Base-by-base conservation (phyloP, 768 basidiomycete genomes). In the Pleurotus tuber-regium region DNA sequence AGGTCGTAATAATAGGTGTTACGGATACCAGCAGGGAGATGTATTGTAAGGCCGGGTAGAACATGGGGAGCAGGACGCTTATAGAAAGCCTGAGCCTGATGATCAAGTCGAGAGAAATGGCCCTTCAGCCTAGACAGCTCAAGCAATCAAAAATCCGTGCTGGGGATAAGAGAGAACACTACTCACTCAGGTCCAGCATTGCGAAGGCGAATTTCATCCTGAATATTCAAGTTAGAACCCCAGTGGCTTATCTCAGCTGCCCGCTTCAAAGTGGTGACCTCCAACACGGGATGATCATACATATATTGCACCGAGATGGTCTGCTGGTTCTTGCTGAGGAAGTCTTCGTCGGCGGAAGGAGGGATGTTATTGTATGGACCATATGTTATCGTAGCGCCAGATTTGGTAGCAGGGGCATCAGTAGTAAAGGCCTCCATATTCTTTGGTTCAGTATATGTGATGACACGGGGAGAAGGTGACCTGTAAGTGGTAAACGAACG, bases 171-270 rank as follows among this genome's bases (percentile, higher is more conserved):
- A 10, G 12, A 21, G 30, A 33, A 47, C 19, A 51, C 25, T 16
- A 80, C 92, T 70, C 63, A 98, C 96, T 70, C 69, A 10, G 97
- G 93, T 3, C 96, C 97, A 53, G 85, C 87, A 63, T 99, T 99
- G 66, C 80, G 78, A n/a, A 99, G 71, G 52, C 78, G 64, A 54
- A 97, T 82, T 28, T 89, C 80, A 69, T 99, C 94, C 66, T 98
- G 83, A 25, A 95, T 87, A 62, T 98, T 97, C 30, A 99, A 65
- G 66, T 97, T 97, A 35, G 84, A 83, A 28, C 96, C 95, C 97
- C 96, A 98, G 64, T 98, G 96, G 57, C 93, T 96, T 57, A 99
- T 84, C 70, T 99, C 96, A 1, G 86, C 92, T 0, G 77, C 61
- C 43, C 97, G 84, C 54, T 81, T 77, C 26, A 97, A 78, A 36